Evolutionary conservation across 2,329 filamentous ascomycete genomes (phyloP), one percentile per base, ranked within the genome.

Genomic region (Hymenotorrendiella dingleyae): DNA sequence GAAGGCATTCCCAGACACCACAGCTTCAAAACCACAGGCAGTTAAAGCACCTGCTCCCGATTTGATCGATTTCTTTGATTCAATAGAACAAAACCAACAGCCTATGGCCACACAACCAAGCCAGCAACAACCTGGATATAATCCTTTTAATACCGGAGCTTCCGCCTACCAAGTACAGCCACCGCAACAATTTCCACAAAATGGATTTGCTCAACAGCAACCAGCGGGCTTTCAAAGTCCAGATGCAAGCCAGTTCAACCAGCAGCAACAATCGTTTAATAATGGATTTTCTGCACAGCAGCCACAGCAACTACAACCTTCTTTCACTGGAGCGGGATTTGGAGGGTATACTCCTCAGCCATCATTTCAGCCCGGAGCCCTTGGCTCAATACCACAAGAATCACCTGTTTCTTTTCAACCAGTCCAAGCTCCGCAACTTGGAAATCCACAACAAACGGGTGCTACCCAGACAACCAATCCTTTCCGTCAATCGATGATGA

Each of bases 11-110:
- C 56, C 61, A 40, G 56, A 61, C 42, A 42, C 45, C 46, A 54
- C 22, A 43, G 42, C 60, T 20, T 47, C 50, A 43, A 74, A 74
- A 53, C 65, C 73, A 9, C 68, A 66, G 50, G 63, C 67, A 3
- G 66, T 26, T 12, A 88, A 84, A 63, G 80, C 76, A 2, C 80
- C 82, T 21, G 81, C 77, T 54, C 80, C 82, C 21, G 86, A 94
- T 68, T 72, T 94, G 48, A 97, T 94, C 60, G 93, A 91, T 68
- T 96, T 94, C 66, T 95, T 95, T 63, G 91, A 84, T 59, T 90
- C 88, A 5, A 95, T 94, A 57, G 90, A 96, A 59, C 81, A 88
- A 60, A 89, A 90, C 51, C 88, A 93, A 62, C 86, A 86, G 39
- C 72, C 82, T 1, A 77, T 86, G 72, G 72, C 65, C 27, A 60